A percentile compares a stretch with the other conserved stretches of the same genome.
Evolutionary conservation across 2,329 filamentous ascomycete genomes (phyloP).

Genomic region (Fusarium irregulare): DNA sequence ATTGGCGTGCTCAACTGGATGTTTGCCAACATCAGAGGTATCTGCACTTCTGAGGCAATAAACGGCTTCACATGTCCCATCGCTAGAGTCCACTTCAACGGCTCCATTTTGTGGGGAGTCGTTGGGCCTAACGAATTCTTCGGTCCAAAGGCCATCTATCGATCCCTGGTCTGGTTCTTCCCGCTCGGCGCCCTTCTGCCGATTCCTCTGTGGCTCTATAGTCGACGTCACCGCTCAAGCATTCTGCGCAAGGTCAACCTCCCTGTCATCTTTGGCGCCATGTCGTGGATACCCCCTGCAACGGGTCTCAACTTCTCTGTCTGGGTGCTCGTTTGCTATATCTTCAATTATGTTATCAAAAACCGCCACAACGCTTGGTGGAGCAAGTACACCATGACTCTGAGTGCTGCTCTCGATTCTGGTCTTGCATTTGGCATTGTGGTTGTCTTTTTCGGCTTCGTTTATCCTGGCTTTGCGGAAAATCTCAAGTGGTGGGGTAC

Average conservation of each 20-base stretch:
- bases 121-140: slow-evolving; percentile 88
- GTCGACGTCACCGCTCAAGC: slow-evolving; percentile 67
- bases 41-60: slow-evolving; percentile 83
- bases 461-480: slow-evolving; percentile 81
- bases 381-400: slow-evolving; percentile 91
- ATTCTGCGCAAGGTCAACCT: slow-evolving; percentile 82
- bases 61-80: slow-evolving; percentile 91
- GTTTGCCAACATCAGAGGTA: slow-evolving; percentile 78
- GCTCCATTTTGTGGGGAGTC: slow-evolving; percentile 89
- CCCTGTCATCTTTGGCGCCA: slow-evolving; percentile 83
- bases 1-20: slow-evolving; percentile 92
- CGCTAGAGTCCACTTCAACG: slow-evolving; percentile 89
- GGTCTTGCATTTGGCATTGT: slow-evolving; percentile 85
- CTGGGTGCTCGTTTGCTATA: slow-evolving; percentile 85
- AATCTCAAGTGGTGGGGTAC: slow-evolving; percentile 90
- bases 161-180: slow-evolving; percentile 84
- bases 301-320: slow-evolving; percentile 89
- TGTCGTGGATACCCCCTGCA: slow-evolving; percentile 88
- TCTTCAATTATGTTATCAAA: slow-evolving; percentile 84
- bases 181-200: slow-evolving; percentile 80
- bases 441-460: slow-evolving; percentile 85
- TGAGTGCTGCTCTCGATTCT: slow-evolving; percentile 85
- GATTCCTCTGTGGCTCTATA: slow-evolving; percentile 78
- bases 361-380: slow-evolving; percentile 80
- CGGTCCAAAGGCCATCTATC: slow-evolving; percentile 78